Evolutionary conservation across 495 filamentous ascomycete species (phyloP).

Genomic region (Talaromyces wortmannii): DNA sequence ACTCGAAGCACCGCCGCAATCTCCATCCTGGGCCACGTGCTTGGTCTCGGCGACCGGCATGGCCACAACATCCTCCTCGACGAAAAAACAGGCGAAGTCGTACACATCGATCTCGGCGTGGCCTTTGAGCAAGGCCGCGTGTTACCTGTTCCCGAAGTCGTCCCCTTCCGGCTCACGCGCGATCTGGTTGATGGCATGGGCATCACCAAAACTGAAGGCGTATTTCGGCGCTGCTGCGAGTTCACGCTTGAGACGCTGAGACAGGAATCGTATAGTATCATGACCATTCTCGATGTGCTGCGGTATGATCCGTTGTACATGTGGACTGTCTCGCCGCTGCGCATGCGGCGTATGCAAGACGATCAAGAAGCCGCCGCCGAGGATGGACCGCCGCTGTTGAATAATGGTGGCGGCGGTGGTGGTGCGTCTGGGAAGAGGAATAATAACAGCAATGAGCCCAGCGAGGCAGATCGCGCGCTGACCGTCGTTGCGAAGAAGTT

Average conservation of each 20-base stretch:
- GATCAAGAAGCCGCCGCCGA: slow-evolving; percentile 43
- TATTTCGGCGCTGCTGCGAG: slow-evolving; percentile 94
- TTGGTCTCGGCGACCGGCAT: slow-evolving; percentile 93
- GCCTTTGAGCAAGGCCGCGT: slow-evolving; percentile 95
- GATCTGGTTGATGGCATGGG: slow-evolving; percentile 98
- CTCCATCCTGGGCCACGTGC: slow-evolving; percentile 87
- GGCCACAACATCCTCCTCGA: slow-evolving; percentile 96
- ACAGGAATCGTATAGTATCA: slow-evolving; percentile 88
- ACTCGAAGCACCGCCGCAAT: slow-evolving; percentile 89
- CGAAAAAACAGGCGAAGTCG: slow-evolving; percentile 81
- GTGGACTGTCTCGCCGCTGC: slow-evolving; percentile 89
- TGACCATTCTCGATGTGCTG: slow-evolving; percentile 93
- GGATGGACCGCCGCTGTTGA: slow-evolving; percentile 21
- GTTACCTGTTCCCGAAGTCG: slow-evolving; percentile 86
- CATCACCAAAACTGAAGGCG: slow-evolving; percentile 88
- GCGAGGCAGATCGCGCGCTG: slow-evolving; percentile 86
- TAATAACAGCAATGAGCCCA: slow-evolving; percentile 63
- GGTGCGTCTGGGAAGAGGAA: slow-evolving; percentile 8
- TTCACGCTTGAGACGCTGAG: slow-evolving; percentile 91
- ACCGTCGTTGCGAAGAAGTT: slow-evolving; percentile 93
- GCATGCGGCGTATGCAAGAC: slow-evolving; percentile 71
- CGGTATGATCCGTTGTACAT: slow-evolving; percentile 94
- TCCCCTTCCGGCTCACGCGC: slow-evolving; percentile 90
- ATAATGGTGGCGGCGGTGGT: slow-evolving; percentile 14
- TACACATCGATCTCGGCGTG: slow-evolving; percentile 94